These are phyloP conservation scores for Kurtzmaniella quercitrusa DNA, from an alignment of 1,139 yeast species.

Conservation along the genomic window DNA sequence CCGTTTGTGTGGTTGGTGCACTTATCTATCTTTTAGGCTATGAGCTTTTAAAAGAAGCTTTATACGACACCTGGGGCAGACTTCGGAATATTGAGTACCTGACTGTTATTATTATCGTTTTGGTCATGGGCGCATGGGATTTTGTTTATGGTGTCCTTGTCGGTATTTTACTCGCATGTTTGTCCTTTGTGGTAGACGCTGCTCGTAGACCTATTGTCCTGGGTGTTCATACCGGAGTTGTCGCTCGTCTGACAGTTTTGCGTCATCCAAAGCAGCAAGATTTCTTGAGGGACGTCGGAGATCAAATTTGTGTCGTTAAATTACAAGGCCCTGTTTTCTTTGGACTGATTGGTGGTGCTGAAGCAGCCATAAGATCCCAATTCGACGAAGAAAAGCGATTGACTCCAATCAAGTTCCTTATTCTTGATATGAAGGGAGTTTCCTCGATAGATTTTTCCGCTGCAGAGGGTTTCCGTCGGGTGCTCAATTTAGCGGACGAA, in stretches of 20 bases:
- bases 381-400: constrained; percentile 55
- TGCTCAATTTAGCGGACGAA: constrained; percentile 71
- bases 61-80: constrained; percentile 79
- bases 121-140: constrained; percentile 94
- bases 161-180: constrained; percentile 87
- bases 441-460: constrained; percentile 87
- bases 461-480: constrained; percentile 90
- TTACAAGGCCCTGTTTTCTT: constrained; percentile 86
- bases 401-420: constrained; percentile 70
- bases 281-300: constrained; percentile 80
- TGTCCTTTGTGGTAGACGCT: constrained; percentile 87
- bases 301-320: constrained; percentile 84
- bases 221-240: constrained; percentile 81
- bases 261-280: constrained; percentile 89
- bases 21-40: constrained; percentile 86
- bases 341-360: constrained; percentile 93
- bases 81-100: constrained; percentile 73
- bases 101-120: constrained; percentile 78
- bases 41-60: constrained; percentile 81
- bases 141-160: constrained; percentile 89
- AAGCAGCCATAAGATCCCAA: constrained; percentile 62
- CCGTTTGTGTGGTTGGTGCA: constrained; percentile 93
- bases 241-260: constrained; percentile 88
- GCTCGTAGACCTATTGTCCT: constrained; percentile 79
- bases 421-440: constrained; percentile 82